A percentile compares a stretch with the other conserved stretches of the same genome.
phyloP scores from a whole-genome alignment of 495 filamentous ascomycete species.

The Xylaria palmicola region DNA sequence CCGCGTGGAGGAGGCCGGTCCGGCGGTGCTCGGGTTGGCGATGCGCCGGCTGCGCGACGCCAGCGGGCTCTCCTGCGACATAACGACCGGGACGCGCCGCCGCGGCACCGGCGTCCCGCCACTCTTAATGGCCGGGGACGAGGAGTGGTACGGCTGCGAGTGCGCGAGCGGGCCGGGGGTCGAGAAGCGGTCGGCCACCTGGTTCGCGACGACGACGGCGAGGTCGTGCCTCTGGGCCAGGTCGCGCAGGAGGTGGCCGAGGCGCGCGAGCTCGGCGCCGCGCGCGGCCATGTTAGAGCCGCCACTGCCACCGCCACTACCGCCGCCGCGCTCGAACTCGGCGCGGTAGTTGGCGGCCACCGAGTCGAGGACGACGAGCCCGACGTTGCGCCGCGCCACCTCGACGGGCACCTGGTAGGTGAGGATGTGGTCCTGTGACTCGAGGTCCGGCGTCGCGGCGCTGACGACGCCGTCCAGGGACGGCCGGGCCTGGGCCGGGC shows the following conservation, averaged over 20 bases:
- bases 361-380: slow-evolving; percentile 82
- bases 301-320: slow-evolving; percentile 24
- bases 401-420: slow-evolving; percentile 86
- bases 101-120: background rate
- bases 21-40: background rate
- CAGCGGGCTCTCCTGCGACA: slow-evolving; percentile 39
- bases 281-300: slow-evolving; percentile 58
- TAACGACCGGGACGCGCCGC: slow-evolving; percentile 2
- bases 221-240: slow-evolving; percentile 70
- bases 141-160: slow-evolving; percentile 10
- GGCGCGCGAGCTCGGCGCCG: slow-evolving; percentile 65
- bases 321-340: slow-evolving; percentile 63
- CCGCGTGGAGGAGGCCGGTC: too few relatives aligned
- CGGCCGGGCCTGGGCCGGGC: slow-evolving; percentile 48
- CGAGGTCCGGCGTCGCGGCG: slow-evolving; percentile 86
- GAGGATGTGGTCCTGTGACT: slow-evolving; percentile 93
- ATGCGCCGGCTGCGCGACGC: slow-evolving; percentile 32
- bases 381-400: slow-evolving; percentile 69
- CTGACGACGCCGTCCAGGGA: slow-evolving; percentile 71
- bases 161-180: slow-evolving; percentile 1
- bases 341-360: slow-evolving; percentile 93
- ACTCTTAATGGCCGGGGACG: slow-evolving; percentile 7
- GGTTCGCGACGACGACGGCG: slow-evolving; percentile 89
- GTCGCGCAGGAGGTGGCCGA: slow-evolving; percentile 74
- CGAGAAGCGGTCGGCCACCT: slow-evolving; percentile 88